A percentile compares a stretch with the other conserved stretches of the same genome.
These are phyloP conservation scores for Fusarium metavorans DNA, from an alignment of 2,329 filamentous ascomycete species.

Conservation along the genomic window DNA sequence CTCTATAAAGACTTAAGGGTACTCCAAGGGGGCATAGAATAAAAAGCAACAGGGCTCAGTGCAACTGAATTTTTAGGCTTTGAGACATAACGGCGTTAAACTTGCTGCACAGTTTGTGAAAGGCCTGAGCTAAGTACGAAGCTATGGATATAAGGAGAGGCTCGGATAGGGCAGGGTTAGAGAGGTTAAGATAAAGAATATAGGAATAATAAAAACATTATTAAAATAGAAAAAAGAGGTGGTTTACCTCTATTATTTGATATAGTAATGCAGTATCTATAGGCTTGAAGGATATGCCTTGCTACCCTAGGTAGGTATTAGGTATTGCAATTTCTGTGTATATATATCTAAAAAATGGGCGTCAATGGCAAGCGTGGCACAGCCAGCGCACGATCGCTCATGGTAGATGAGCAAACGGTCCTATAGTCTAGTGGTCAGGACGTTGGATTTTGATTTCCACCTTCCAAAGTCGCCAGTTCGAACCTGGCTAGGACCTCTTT, in stretches of 20 bases:
- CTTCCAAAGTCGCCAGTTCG: conserved; percentile 3
- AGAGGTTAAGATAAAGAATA: background rate
- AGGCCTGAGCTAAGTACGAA: too few relatives aligned
- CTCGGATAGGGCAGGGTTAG: background rate
- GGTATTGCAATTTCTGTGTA: background rate
- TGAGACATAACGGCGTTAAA: too few relatives aligned
- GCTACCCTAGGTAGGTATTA: background rate
- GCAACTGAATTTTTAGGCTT: background rate
- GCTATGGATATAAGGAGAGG: background rate
- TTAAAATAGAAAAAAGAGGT: background rate
- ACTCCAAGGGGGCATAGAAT: background rate
- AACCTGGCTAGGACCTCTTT: conserved; percentile 3
- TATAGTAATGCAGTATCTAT: background rate
- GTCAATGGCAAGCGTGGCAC: background rate
- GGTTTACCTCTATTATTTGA: background rate
- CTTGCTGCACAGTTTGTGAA: too few relatives aligned
- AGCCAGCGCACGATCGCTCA: background rate
- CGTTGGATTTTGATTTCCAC: background rate
- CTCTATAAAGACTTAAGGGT: background rate
- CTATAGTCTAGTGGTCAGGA: conserved; percentile 5
- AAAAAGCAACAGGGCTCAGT: background rate
- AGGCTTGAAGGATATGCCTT: accelerated
- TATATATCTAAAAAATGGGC: background rate
- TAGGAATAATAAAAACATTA: background rate
- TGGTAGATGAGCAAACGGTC: background rate